phyloP scores from a whole-genome alignment of 169 alveolate genomes.

The Cystoisospora suis region DNA sequence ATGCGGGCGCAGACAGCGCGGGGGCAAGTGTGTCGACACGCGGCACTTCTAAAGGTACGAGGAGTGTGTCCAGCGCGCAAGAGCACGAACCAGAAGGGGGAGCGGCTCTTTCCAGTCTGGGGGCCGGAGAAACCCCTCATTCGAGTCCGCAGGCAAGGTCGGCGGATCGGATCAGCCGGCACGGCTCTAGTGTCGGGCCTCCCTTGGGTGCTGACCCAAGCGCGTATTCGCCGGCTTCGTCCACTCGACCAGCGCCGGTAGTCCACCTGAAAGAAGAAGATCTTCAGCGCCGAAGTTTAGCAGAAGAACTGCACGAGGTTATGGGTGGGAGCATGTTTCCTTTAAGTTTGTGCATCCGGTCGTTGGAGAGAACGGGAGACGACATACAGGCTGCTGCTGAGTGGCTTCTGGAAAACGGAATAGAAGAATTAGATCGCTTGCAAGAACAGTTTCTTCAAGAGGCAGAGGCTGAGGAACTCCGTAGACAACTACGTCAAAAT shows the following conservation, averaged over 20 bases:
- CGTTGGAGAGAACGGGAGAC: slow-evolving; percentile 68
- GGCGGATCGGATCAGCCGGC: too few species aligned
- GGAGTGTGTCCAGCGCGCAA: too few species aligned
- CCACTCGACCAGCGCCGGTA: neutral
- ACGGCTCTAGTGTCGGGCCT: too few species aligned
- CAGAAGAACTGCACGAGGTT: slow-evolving; percentile 66
- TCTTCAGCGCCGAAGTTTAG: slow-evolving; percentile 71
- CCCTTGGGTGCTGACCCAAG: neutral
- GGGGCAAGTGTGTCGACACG: too few species aligned
- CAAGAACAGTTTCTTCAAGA: slow-evolving; percentile 51
- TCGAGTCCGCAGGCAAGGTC: too few species aligned
- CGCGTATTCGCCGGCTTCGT: neutral
- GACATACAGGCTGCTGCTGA: slow-evolving; percentile 68
- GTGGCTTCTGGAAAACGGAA: slow-evolving; percentile 70
- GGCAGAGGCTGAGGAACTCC: slow-evolving; percentile 46
- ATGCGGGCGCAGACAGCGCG: too few species aligned
- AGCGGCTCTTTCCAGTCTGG: too few species aligned
- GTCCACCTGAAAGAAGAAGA: slow-evolving; percentile 57
- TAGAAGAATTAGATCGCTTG: slow-evolving; percentile 60
- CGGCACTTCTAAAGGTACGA: too few species aligned
- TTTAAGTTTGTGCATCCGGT: slow-evolving; percentile 61
- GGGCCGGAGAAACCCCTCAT: too few species aligned
- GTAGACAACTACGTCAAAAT: neutral
- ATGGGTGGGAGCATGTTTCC: slow-evolving; percentile 70
- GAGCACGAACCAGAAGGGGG: too few species aligned